Percentiles rank a stretch among this genome's conserved stretches.
Evolutionary conservation across 1,284 basidiomycete species (phyloP).

Genomic region (Heterobasidion parviporum): DNA sequence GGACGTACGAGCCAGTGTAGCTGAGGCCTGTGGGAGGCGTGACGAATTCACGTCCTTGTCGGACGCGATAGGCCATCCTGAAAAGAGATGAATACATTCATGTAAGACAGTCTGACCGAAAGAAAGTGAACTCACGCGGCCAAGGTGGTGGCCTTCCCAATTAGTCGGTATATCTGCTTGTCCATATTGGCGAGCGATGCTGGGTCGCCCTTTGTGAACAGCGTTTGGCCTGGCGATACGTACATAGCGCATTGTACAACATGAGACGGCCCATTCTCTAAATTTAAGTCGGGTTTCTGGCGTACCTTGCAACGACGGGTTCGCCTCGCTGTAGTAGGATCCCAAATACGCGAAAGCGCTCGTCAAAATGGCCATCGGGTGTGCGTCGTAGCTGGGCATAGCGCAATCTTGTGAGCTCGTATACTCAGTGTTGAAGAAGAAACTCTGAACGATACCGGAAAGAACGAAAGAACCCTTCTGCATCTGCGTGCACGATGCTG

Average conservation of each 20-base stretch:
- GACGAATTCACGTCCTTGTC: constrained; percentile 85
- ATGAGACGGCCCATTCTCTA: neutral
- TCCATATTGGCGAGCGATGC: constrained; percentile 73
- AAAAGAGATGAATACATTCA: neutral
- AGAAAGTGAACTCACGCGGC: constrained; percentile 46
- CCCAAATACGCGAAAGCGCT: constrained; percentile 81
- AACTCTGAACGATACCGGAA: constrained; percentile 44
- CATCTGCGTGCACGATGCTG: constrained; percentile 68
- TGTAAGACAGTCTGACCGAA: neutral
- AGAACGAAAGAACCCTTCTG: constrained; percentile 72
- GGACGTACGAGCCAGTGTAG: constrained; percentile 72
- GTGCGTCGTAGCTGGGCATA: constrained; percentile 69
- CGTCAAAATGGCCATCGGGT: constrained; percentile 84
- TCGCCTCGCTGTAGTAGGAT: constrained; percentile 77
- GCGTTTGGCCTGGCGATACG: constrained; percentile 55
- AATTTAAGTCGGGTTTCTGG: neutral
- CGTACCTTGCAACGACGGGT: constrained; percentile 67
- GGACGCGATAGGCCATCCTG: constrained; percentile 83
- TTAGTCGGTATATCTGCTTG: constrained; percentile 81
- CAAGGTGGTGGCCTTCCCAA: constrained; percentile 82
- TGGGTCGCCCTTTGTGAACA: constrained; percentile 65
- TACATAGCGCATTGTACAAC: neutral
- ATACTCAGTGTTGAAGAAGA: neutral
- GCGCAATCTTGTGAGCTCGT: neutral
- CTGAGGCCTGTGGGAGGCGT: constrained; percentile 72